Evolutionary conservation across 2,329 filamentous ascomycete species (phyloP).

Genomic region (Tolypocladium endophyticum): DNA sequence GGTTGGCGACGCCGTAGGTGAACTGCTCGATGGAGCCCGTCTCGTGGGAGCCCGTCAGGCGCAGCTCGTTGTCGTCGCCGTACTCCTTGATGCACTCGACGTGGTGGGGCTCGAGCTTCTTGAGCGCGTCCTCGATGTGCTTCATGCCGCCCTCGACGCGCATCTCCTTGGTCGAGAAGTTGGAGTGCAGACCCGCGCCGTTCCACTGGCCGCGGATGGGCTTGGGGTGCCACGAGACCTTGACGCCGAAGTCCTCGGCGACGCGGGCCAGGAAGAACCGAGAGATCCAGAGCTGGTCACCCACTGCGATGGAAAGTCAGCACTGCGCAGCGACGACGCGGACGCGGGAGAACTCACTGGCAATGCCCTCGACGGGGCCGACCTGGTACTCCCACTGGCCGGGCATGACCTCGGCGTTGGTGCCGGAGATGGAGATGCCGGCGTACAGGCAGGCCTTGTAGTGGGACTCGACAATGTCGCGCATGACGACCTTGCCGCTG

Average conservation of each 20-base stretch:
- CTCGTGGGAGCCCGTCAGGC: slow-evolving; percentile 89
- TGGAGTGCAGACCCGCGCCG: slow-evolving; percentile 80
- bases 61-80: slow-evolving; percentile 89
- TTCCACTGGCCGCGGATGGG: slow-evolving; percentile 91
- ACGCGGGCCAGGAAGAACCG: slow-evolving; percentile 81
- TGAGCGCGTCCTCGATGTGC: slow-evolving; percentile 76
- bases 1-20: slow-evolving; percentile 90
- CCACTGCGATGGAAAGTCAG: slow-evolving; percentile 46
- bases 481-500: slow-evolving; percentile 92
- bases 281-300: slow-evolving; percentile 86
- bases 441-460: slow-evolving; percentile 66
- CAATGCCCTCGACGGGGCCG: slow-evolving; percentile 78
- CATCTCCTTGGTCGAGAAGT: slow-evolving; percentile 87
- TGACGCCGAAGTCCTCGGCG: slow-evolving; percentile 91
- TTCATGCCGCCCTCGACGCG: slow-evolving; percentile 90
- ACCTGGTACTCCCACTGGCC: slow-evolving; percentile 98
- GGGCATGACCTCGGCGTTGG: slow-evolving; percentile 79
- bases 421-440: slow-evolving; percentile 88
- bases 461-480: slow-evolving; percentile 79
- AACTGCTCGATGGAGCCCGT: slow-evolving; percentile 91
- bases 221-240: slow-evolving; percentile 93
- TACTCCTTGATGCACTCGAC: slow-evolving; percentile 85
- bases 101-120: slow-evolving; percentile 72
- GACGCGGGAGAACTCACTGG: slow-evolving; percentile 43
- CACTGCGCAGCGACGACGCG: background rate